Evolutionary conservation across 768 basidiomycete species (phyloP).

Genomic region (Pilatotrama ljubarskyi): DNA sequence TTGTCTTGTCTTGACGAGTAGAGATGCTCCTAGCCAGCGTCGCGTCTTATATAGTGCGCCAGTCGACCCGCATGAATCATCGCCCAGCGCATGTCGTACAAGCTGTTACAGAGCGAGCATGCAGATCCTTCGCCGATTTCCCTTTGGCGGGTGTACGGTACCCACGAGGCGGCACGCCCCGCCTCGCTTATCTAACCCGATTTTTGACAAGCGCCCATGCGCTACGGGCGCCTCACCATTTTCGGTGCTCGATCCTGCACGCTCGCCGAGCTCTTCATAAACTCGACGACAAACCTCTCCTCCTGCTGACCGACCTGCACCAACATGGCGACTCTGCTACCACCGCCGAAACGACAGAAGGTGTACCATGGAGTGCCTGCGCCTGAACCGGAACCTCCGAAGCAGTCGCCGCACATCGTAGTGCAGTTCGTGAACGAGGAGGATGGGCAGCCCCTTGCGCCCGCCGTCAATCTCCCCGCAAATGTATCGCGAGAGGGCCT

Average conservation of each 20-base stretch:
- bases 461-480: conserved; percentile 86
- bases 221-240: conserved; percentile 12
- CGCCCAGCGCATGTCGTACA: neutral
- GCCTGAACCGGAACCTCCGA: conserved; percentile 51
- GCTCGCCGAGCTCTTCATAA: neutral
- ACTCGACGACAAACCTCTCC: neutral
- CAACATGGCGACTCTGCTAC: conserved; percentile 79
- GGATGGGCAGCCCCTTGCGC: conserved; percentile 78
- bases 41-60: neutral
- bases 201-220: neutral
- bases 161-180: conserved; percentile 14
- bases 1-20: too few relatives aligned
- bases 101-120: neutral
- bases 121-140: conserved; percentile 4
- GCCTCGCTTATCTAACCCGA: conserved; percentile 14
- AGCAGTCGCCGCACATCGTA: conserved; percentile 65
- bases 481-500: conserved; percentile 82
- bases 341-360: conserved; percentile 88
- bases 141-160: conserved; percentile 14
- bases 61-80: conserved; percentile 4
- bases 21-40: neutral
- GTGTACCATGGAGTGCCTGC: conserved; percentile 73
- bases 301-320: conserved; percentile 5
- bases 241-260: conserved; percentile 17
- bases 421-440: conserved; percentile 94